These are phyloP conservation scores for Leishmania arabica DNA, from an alignment of 208 protist species.

Conservation along the genomic window DNA sequence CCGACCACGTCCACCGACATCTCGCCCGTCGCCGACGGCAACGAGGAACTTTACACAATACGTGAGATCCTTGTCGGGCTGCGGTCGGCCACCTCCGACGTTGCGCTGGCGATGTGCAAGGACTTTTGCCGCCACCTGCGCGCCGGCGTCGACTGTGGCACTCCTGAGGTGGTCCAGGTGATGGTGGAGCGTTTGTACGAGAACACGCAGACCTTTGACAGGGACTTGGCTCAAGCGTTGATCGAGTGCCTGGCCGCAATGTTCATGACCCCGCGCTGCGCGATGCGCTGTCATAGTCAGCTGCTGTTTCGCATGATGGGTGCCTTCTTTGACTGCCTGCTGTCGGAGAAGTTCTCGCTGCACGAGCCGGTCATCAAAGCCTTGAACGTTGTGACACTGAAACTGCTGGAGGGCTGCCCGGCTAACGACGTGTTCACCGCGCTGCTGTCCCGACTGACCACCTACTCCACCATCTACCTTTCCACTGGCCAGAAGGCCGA, in stretches of 20 bases:
- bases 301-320: constrained; percentile 72
- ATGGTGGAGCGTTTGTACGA: constrained; percentile 83
- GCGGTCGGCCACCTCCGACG: constrained; percentile 52
- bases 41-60: constrained; percentile 69
- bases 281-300: constrained; percentile 67
- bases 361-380: constrained; percentile 73
- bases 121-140: constrained; percentile 70
- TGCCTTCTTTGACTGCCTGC: constrained; percentile 84
- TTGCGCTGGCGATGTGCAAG: constrained; percentile 62
- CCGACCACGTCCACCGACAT: not conserved
- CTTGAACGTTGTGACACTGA: constrained; percentile 85
- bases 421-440: constrained; percentile 84
- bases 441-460: constrained; percentile 77
- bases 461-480: constrained; percentile 82
- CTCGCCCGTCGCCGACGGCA: constrained; percentile 5
- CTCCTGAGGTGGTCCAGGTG: constrained; percentile 76
- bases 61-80: constrained; percentile 79
- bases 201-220: constrained; percentile 63
- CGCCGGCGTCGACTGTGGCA: constrained; percentile 68
- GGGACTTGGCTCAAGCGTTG: constrained; percentile 54
- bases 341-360: constrained; percentile 80
- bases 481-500: constrained; percentile 62
- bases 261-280: constrained; percentile 46
- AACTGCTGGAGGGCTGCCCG: constrained; percentile 64
- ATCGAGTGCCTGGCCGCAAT: constrained; percentile 72